phyloP scores from a whole-genome alignment of 2,329 filamentous ascomycete species.

The Paraphoma sp. region DNA sequence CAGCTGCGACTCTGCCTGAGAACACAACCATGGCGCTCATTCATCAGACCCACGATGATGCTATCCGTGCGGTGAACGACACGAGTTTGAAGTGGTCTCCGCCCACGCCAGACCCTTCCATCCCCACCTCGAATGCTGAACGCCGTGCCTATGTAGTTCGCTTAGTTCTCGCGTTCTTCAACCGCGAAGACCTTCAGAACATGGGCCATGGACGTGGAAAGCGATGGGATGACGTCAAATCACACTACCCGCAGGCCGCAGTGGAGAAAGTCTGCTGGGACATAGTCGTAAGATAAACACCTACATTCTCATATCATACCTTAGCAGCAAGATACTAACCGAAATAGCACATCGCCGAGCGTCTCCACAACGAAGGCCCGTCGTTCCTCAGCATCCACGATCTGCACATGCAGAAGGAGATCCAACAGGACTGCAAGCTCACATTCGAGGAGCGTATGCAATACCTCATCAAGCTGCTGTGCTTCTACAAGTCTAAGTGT shows the following conservation, averaged over 20 bases:
- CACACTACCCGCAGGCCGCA: neutral
- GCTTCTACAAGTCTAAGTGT: conserved; percentile 4
- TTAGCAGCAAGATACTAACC: neutral
- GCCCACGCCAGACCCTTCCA: neutral
- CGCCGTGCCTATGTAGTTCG: neutral
- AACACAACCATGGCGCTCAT: neutral
- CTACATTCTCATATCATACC: neutral
- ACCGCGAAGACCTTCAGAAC: neutral
- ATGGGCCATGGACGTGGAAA: neutral
- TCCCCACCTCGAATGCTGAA: neutral
- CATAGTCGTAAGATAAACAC: conserved; percentile 8
- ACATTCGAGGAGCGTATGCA: conserved; percentile 4
- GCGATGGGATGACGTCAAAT: neutral
- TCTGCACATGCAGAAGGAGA: neutral
- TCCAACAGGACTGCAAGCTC: neutral
- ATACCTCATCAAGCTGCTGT: neutral
- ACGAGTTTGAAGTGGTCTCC: neutral
- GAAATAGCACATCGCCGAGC: neutral
- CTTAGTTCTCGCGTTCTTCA: neutral
- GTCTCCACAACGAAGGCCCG: neutral
- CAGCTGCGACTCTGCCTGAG: too few relatives aligned
- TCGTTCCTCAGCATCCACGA: neutral
- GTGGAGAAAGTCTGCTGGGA: conserved; percentile 17
- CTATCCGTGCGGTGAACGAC: neutral
- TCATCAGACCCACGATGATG: neutral